phyloP scores from a whole-genome alignment of 345 rosid genomes.

The Salix udensis region DNA sequence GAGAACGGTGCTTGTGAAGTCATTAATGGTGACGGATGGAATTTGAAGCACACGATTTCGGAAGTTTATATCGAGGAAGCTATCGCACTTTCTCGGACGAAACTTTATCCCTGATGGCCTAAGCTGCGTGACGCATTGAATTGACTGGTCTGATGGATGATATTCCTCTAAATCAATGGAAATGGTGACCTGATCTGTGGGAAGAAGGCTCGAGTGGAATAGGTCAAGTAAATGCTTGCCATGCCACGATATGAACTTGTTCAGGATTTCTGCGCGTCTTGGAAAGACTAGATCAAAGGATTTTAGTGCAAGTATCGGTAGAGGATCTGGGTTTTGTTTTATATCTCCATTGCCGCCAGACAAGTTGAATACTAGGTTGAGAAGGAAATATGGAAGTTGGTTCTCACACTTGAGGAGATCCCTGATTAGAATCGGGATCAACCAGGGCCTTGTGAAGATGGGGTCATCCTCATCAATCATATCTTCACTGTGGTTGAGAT shows the following conservation, averaged over 20 bases:
- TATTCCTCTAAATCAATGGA: not conserved
- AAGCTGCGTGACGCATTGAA: slow-evolving; percentile 3
- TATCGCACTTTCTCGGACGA: not conserved
- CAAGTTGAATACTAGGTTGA: not conserved
- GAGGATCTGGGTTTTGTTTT: not conserved
- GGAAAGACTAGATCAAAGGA: slow-evolving; percentile 4
- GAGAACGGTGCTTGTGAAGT: slow-evolving; percentile 9
- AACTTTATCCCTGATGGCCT: slow-evolving; percentile 17
- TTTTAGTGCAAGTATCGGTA: slow-evolving; percentile 14
- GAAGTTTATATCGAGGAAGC: slow-evolving; percentile 15
- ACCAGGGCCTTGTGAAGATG: slow-evolving; percentile 13
- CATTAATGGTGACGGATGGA: slow-evolving; percentile 11
- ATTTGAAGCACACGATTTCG: slow-evolving; percentile 5
- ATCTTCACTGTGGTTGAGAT: slow-evolving; percentile 4
- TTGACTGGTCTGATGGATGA: slow-evolving; percentile 2
- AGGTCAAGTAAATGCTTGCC: slow-evolving; percentile 18
- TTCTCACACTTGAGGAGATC: slow-evolving; percentile 25
- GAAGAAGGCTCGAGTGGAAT: slow-evolving; percentile 7
- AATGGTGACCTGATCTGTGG: not conserved
- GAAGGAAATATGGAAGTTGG: slow-evolving; percentile 24
- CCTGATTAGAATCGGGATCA: slow-evolving; percentile 15
- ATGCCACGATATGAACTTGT: too few relatives aligned
- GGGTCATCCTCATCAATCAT: not conserved
- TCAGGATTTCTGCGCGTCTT: not conserved
- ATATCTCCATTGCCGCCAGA: not conserved